Conservation (phyloP, 192 early-diverging fungal genomes). For the Umbelopsis ramanniana region DNA sequence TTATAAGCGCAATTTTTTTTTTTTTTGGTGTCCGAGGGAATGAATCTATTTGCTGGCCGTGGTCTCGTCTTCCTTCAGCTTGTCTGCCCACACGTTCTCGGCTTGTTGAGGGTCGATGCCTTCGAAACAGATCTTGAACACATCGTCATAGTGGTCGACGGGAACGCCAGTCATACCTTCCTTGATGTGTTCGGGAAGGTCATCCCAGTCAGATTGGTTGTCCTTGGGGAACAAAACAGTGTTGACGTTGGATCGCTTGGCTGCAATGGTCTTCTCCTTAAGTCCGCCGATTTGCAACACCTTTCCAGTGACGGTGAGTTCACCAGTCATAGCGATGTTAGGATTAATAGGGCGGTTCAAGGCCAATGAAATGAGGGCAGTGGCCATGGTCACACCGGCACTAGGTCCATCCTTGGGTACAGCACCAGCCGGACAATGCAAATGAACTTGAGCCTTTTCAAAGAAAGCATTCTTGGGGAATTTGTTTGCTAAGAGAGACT, state of each 20-base stretch:
- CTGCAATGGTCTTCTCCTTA: constrained; percentile 98
- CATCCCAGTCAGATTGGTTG: constrained; percentile 95
- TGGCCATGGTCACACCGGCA: constrained; percentile 95
- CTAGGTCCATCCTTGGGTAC: constrained; percentile 98
- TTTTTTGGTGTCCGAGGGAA: not conserved
- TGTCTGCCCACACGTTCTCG: constrained; percentile 35
- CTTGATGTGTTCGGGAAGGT: constrained; percentile 89
- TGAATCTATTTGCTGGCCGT: not conserved
- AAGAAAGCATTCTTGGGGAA: constrained; percentile 93
- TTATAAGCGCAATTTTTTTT: not conserved
- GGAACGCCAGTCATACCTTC: constrained; percentile 86
- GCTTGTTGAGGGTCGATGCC: constrained; percentile 39
- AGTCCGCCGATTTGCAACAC: constrained; percentile 97
- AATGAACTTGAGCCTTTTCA: constrained; percentile 84
- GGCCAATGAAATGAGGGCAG: constrained; percentile 90
- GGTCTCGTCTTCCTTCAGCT: constrained; percentile 36
- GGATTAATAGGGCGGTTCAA: constrained; percentile 75
- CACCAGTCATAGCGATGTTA: constrained; percentile 97
- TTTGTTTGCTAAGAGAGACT: constrained; percentile 72
- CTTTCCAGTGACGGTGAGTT: constrained; percentile 96
- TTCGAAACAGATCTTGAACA: constrained; percentile 60
- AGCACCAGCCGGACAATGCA: constrained; percentile 97
- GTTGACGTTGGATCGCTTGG: constrained; percentile 89
- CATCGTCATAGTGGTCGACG: constrained; percentile 81
- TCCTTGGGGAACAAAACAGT: constrained; percentile 89